A percentile compares a stretch with the other conserved stretches of the same genome.
These are phyloP conservation scores for Azolla pinnata DNA, from an alignment of 75 land plant species.

Conservation along the genomic window DNA sequence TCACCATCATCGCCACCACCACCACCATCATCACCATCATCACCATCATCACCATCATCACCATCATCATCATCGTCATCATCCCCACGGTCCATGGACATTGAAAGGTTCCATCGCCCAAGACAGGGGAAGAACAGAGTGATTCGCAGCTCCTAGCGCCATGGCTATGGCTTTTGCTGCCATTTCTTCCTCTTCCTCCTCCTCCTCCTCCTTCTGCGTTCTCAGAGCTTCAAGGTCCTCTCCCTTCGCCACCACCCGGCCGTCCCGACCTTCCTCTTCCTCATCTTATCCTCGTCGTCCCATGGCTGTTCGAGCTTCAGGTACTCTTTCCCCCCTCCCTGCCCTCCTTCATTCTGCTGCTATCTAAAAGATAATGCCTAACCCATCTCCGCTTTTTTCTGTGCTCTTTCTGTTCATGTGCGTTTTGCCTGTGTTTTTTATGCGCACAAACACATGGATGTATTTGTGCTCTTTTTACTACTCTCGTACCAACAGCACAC, in stretches of 20 bases:
- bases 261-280: slow-evolving; percentile 15
- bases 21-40: too few relatives aligned
- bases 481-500: too few relatives aligned
- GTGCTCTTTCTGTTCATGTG: background rate
- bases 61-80: too few relatives aligned
- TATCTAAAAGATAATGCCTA: background rate
- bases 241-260: background rate
- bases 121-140: background rate
- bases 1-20: too few relatives aligned
- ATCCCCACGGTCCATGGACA: too few relatives aligned
- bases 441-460: too few relatives aligned
- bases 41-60: too few relatives aligned
- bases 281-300: slow-evolving; percentile 11
- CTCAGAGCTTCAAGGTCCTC: too few relatives aligned
- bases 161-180: background rate
- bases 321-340: background rate
- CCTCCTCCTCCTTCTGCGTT: too few relatives aligned
- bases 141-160: background rate
- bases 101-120: too few relatives aligned
- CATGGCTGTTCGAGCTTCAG: background rate
- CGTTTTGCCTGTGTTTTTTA: too few relatives aligned
- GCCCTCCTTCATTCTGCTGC: background rate
- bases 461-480: too few relatives aligned
- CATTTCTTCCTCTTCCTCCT: background rate
- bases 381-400: background rate